Conservation (phyloP, 441 rosid species). For the Metrosideros polymorpha region DNA sequence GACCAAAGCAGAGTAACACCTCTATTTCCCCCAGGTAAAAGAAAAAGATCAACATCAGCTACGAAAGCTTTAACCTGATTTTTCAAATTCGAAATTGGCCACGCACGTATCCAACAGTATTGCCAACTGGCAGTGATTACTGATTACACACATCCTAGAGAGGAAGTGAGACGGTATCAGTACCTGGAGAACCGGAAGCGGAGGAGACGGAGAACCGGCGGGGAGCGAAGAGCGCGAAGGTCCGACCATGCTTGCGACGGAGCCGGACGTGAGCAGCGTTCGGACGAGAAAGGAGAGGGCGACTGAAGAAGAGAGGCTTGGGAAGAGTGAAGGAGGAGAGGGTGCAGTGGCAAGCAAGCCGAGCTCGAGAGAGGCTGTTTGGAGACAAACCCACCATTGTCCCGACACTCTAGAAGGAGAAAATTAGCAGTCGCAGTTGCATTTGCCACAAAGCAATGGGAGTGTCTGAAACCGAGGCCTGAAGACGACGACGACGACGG, state of each 20-base stretch:
- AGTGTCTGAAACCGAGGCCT: not conserved
- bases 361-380: not conserved
- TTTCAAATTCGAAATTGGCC: not conserved
- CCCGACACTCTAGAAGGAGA: not conserved
- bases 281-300: not conserved
- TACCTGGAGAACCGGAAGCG: conserved; percentile 1
- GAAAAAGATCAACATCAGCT: not conserved
- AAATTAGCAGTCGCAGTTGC: not conserved
- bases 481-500: not conserved
- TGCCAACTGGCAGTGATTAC: not conserved
- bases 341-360: not conserved
- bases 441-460: not conserved
- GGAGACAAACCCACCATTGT: not conserved
- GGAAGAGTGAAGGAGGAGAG: not conserved
- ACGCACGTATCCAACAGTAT: not conserved
- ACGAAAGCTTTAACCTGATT: not conserved
- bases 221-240: not conserved
- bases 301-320: not conserved
- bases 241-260: not conserved
- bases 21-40: not conserved
- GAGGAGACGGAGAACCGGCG: conserved; percentile 9
- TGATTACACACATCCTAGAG: too few species aligned
- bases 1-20: not conserved
- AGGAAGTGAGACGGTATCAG: not conserved
- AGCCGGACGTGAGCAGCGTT: not conserved